phyloP scores from a whole-genome alignment of 2,329 filamentous ascomycete genomes.

The Beauveria bassiana region DNA sequence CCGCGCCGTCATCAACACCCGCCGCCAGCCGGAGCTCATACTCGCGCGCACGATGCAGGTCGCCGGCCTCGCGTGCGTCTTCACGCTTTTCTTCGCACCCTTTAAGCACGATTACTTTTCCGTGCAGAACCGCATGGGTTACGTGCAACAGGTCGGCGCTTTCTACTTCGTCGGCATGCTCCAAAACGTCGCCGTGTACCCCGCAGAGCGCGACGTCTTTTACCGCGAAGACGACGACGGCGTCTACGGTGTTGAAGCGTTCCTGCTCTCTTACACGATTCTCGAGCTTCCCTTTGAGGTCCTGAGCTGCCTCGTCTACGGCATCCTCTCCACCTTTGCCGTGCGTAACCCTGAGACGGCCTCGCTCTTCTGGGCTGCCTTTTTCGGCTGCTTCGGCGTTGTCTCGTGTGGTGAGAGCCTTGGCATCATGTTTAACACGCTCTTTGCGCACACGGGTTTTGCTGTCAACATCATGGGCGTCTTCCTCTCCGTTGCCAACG shows the following conservation, averaged over 20 bases:
- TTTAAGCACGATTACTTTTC: slow-evolving; percentile 60
- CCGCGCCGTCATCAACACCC: slow-evolving; percentile 61
- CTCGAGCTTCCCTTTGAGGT: slow-evolving; percentile 68
- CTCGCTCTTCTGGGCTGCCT: slow-evolving; percentile 58
- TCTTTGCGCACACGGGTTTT: slow-evolving; percentile 68
- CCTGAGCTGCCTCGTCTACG: slow-evolving; percentile 56
- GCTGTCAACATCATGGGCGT: slow-evolving; percentile 66
- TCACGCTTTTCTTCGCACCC: slow-evolving; percentile 65
- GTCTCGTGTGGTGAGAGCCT: slow-evolving; percentile 68
- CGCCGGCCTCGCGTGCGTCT: slow-evolving; percentile 52
- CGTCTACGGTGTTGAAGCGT: slow-evolving; percentile 63
- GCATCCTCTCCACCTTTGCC: slow-evolving; percentile 54
- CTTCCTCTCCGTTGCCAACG: slow-evolving; percentile 61
- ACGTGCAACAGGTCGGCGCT: slow-evolving; percentile 63
- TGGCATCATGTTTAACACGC: slow-evolving; percentile 73
- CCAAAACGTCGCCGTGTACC: slow-evolving; percentile 70
- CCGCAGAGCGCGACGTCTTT: slow-evolving; percentile 65
- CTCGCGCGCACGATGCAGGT: slow-evolving; percentile 62
- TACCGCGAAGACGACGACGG: slow-evolving; percentile 69
- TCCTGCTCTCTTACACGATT: slow-evolving; percentile 61
- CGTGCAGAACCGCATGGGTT: slow-evolving; percentile 66
- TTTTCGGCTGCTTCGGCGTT: slow-evolving; percentile 65
- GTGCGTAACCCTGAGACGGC: slow-evolving; percentile 56
- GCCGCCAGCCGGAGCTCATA: slow-evolving; percentile 56
- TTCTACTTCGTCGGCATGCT: slow-evolving; percentile 73